These are phyloP conservation scores for Tylopilus sp. DNA, from an alignment of 1,284 basidiomycete species.

Conservation along the genomic window DNA sequence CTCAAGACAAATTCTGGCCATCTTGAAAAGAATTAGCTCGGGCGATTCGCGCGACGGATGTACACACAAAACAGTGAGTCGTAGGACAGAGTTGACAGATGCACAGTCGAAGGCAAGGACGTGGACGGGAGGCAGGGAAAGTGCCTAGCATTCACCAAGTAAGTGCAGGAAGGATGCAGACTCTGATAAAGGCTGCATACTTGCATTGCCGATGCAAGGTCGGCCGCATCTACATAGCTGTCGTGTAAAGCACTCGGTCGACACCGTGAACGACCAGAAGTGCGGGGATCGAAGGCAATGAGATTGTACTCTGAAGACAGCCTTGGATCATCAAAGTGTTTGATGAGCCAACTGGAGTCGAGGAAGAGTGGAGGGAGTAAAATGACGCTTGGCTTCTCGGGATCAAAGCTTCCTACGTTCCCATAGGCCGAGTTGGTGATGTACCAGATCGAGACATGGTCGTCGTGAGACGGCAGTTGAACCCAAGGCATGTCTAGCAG, in stretches of 20 bases:
- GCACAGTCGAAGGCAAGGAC: slow-evolving; percentile 61
- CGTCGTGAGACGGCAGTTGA: slow-evolving; percentile 57
- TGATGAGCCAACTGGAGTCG: slow-evolving; percentile 62
- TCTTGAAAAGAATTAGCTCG: slow-evolving; percentile 35
- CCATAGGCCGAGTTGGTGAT: slow-evolving; percentile 51
- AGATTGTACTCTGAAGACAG: slow-evolving; percentile 57
- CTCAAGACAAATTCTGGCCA: slow-evolving; percentile 71
- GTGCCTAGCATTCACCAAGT: slow-evolving; percentile 38
- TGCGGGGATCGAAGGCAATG: slow-evolving; percentile 68
- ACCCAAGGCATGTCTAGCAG: slow-evolving; percentile 59
- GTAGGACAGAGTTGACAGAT: slow-evolving; percentile 50
- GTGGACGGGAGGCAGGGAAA: slow-evolving; percentile 64
- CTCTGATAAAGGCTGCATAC: slow-evolving; percentile 36
- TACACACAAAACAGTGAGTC: slow-evolving; percentile 59
- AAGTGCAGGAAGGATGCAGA: background rate
- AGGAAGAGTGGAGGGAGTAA: slow-evolving; percentile 65
- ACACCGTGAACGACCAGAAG: slow-evolving; percentile 57
- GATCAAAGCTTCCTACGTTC: slow-evolving; percentile 64
- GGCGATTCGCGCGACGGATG: background rate
- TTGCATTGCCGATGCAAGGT: slow-evolving; percentile 62
- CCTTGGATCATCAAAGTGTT: slow-evolving; percentile 65
- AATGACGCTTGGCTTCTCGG: slow-evolving; percentile 58
- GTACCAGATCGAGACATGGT: slow-evolving; percentile 71
- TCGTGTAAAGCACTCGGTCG: slow-evolving; percentile 57
- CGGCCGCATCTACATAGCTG: slow-evolving; percentile 71